Conservation (phyloP, 768 basidiomycete genomes). For the Serendipita sp. region DNA sequence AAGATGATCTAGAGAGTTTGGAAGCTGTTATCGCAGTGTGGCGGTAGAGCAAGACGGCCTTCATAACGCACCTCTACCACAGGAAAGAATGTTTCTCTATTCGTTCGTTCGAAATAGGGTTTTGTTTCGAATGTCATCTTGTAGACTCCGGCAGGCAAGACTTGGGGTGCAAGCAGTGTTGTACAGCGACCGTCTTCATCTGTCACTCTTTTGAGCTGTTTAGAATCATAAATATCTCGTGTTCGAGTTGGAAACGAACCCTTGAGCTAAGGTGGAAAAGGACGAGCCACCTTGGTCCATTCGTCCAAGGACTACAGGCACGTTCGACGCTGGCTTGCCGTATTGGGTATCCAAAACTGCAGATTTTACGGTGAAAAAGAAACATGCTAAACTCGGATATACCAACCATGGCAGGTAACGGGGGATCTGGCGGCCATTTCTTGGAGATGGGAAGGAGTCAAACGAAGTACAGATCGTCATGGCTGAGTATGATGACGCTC, state of each 20-base stretch:
- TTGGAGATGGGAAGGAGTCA: too few species aligned
- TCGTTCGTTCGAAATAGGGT: slow-evolving; percentile 55
- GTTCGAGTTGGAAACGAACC: slow-evolving; percentile 26
- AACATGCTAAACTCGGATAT: background rate
- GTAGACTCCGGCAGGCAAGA: slow-evolving; percentile 48
- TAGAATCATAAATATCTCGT: slow-evolving; percentile 8
- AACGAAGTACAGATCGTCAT: too few species aligned
- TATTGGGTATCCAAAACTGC: slow-evolving; percentile 73
- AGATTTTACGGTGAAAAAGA: background rate
- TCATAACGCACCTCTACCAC: slow-evolving; percentile 60
- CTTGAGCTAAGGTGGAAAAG: slow-evolving; percentile 40
- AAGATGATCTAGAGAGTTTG: slow-evolving; percentile 52
- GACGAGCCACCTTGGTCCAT: slow-evolving; percentile 23
- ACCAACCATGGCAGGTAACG: slow-evolving; percentile 78
- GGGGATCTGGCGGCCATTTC: slow-evolving; percentile 33
- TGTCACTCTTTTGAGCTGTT: slow-evolving; percentile 35
- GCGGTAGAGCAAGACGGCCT: background rate
- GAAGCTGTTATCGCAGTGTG: background rate
- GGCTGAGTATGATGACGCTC: too few species aligned
- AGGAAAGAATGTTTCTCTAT: slow-evolving; percentile 67
- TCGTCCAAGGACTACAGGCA: slow-evolving; percentile 37
- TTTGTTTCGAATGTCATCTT: slow-evolving; percentile 76
- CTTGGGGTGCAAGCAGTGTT: slow-evolving; percentile 44
- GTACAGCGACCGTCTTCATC: slow-evolving; percentile 72
- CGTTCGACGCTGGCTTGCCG: slow-evolving; percentile 63